Percentiles rank a stretch among this genome's conserved stretches.
Evolutionary conservation across 192 early-diverging fungal species (phyloP).

Genomic region (Phycomyces nitens): DNA sequence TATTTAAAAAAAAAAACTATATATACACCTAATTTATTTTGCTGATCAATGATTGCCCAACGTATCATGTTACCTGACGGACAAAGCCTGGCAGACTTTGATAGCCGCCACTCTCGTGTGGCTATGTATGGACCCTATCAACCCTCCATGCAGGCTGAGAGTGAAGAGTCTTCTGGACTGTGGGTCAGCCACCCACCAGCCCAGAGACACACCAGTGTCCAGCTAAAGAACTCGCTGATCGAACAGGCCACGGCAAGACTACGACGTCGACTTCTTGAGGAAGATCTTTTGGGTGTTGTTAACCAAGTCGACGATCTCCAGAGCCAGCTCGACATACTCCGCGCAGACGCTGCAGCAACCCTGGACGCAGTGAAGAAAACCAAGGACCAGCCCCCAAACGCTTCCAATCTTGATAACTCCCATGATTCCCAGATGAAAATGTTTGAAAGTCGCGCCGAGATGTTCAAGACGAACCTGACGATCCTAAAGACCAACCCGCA

Average conservation of each 20-base stretch:
- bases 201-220: background rate
- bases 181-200: too few species aligned
- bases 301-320: constrained; percentile 4
- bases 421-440: background rate
- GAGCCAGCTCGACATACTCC: constrained; percentile 11
- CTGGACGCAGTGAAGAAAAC: background rate
- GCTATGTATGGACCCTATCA: too few species aligned
- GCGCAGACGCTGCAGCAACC: constrained; percentile 6
- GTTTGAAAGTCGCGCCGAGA: background rate
- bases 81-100: too few species aligned
- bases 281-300: constrained; percentile 15
- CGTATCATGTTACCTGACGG: too few species aligned
- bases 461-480: background rate
- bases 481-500: background rate
- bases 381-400: background rate
- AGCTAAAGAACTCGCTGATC: constrained; percentile 16
- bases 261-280: constrained; percentile 21
- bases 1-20: too few species aligned
- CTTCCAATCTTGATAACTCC: background rate
- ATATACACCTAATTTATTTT: too few species aligned
- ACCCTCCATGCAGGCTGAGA: too few species aligned
- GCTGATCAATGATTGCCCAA: too few species aligned
- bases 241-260: constrained; percentile 21
- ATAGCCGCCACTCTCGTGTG: too few species aligned
- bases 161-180: too few species aligned